Conservation (phyloP, 1,284 basidiomycete species). For the Ganoderma meredithae region DNA sequence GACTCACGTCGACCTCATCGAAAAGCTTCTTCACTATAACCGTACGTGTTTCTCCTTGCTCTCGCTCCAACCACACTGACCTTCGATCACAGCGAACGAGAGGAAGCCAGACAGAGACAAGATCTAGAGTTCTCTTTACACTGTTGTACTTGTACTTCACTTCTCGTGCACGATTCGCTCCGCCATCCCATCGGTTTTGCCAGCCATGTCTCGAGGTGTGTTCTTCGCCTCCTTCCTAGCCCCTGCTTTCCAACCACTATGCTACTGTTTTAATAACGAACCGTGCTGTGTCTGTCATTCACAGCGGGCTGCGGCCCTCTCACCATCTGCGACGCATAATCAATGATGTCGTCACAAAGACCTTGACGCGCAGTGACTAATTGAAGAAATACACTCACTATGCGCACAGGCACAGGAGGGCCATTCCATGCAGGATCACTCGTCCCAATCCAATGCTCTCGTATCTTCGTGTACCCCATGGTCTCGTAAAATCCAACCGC, state of each 20-base stretch:
- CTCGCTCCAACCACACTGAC: background rate
- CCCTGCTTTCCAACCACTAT: background rate
- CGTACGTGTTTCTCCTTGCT: slow-evolving; percentile 64
- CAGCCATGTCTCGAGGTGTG: background rate
- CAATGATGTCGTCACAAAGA: background rate
- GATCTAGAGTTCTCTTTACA: background rate
- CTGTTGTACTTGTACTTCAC: background rate
- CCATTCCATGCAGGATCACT: slow-evolving; percentile 15
- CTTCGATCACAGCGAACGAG: slow-evolving; percentile 34
- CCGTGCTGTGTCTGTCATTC: background rate
- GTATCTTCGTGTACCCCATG: slow-evolving; percentile 7
- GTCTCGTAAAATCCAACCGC: slow-evolving; percentile 16
- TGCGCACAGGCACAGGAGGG: slow-evolving; percentile 12
- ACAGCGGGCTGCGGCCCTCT: background rate
- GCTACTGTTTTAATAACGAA: background rate
- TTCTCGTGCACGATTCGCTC: background rate
- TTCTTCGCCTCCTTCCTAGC: background rate
- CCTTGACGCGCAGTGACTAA: background rate
- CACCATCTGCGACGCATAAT: background rate
- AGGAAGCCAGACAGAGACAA: slow-evolving; percentile 32
- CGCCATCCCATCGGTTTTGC: background rate
- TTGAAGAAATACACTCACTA: slow-evolving; percentile 15
- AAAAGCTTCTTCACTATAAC: slow-evolving; percentile 96
- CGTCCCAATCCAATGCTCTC: slow-evolving; percentile 4
- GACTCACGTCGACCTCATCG: slow-evolving; percentile 97